phyloP scores from a whole-genome alignment of 768 basidiomycete species.

The Collybiopsis confluens region DNA sequence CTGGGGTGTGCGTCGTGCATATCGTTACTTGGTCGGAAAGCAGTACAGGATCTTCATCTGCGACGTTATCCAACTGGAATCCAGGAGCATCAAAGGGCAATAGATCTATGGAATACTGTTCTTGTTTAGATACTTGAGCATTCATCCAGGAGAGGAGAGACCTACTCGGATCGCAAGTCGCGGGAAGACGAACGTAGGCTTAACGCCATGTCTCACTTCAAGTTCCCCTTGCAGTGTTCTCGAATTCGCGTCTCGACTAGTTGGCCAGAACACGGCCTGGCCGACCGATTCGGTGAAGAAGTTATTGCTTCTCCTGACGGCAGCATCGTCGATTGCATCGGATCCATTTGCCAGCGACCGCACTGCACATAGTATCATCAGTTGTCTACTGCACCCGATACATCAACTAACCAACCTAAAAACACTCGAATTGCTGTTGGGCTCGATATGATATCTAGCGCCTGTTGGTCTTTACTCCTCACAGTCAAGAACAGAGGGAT shows the following conservation, averaged over 20 bases:
- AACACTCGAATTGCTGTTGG: constrained; percentile 36
- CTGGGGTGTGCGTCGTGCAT: constrained; percentile 28
- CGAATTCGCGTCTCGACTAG: constrained; percentile 25
- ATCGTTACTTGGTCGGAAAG: constrained; percentile 5
- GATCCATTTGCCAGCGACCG: constrained; percentile 46
- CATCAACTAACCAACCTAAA: constrained; percentile 17
- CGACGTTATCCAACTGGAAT: constrained; percentile 16
- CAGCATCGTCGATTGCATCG: constrained; percentile 34
- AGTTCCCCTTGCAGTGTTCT: constrained; percentile 48
- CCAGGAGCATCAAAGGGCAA: constrained; percentile 30
- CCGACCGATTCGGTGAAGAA: constrained; percentile 38
- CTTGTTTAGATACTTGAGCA: background rate
- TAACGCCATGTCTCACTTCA: constrained; percentile 39
- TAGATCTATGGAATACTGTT: constrained; percentile 32
- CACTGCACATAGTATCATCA: constrained; percentile 8
- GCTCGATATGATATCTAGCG: constrained; percentile 44
- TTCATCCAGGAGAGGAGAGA: background rate
- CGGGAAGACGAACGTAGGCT: constrained; percentile 39
- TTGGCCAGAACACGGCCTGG: constrained; percentile 48
- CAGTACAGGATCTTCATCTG: background rate
- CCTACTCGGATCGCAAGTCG: background rate
- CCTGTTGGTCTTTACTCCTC: constrained; percentile 37
- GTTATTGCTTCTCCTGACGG: constrained; percentile 37
- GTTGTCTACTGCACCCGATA: background rate
- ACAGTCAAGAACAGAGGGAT: constrained; percentile 49